Base-by-base conservation (phyloP, 352 stramenopile species). In the Phytophthora foliorum region DNA sequence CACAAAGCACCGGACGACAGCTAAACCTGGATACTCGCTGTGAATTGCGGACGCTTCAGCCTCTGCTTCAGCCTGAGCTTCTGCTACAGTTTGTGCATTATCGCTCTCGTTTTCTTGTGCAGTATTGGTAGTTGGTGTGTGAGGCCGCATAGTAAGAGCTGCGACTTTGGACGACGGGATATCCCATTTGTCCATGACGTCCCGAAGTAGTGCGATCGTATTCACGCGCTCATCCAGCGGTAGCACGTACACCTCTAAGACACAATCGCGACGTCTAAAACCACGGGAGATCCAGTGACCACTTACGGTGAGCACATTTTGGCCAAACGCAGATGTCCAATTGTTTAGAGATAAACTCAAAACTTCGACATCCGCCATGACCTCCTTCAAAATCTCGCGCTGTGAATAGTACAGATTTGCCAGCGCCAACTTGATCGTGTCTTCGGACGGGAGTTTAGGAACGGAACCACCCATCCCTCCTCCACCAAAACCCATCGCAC, bases 171-270 rank as follows among this genome's bases (percentile, higher is more conserved):
- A 71, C 6, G 82, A 64, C 9, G 81, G 76, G 51, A 93, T 91
- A n/a, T 91, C 86, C 86, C 86, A 93, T 50, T 93, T 93, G 64
- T 91, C 83, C 78, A 93, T 90, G 16, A 93, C 86, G 44, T 93
- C 86, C 21, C 84, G 81, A 48, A 93, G 78, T 57, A 93, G 49
- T 21, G 86, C 86, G 51, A 92, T 89, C 9, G 86, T 93, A 61
- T 93, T 93, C 2, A 93, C 84, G 2, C 74, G 82, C 58, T 93
- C 86, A 62, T 92, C 86, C 11, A 93, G 67, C 17, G 86, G 86
- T 54, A 93, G 39, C 49, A 94, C 82, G 53, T 92, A 92, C 6
- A 91, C 81, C 58, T 94, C 86, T 21, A 94, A 72, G 31, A 92
- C 84, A 32, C 86, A 94, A 44, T 94, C 84, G 13, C 86, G 84